Conservation (phyloP, 1,139 yeast species). For the Geotrichum aggregatum region DNA sequence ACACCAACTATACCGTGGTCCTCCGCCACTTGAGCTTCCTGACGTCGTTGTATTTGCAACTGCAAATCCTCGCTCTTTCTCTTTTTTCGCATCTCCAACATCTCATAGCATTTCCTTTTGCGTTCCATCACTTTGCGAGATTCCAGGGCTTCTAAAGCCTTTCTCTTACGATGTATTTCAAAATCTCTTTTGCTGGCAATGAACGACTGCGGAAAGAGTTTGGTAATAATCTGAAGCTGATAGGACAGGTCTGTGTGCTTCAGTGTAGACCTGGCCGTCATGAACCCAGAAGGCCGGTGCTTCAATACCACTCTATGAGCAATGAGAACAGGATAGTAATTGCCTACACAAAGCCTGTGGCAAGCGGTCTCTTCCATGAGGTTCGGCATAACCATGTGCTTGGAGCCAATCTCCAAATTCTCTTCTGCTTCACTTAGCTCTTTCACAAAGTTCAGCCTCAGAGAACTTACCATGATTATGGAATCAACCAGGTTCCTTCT, state of each 20-base stretch:
- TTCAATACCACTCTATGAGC: slow-evolving; percentile 8
- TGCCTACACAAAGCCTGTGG: slow-evolving; percentile 1
- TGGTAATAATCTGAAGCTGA: slow-evolving; percentile 2
- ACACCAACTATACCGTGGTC: background rate
- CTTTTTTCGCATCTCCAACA: background rate
- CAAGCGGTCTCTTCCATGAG: background rate
- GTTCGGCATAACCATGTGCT: slow-evolving; percentile 7
- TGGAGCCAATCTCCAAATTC: slow-evolving; percentile 2
- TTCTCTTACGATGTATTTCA: background rate
- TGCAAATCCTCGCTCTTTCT: background rate
- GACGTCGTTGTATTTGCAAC: too few species aligned
- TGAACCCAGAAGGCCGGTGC: slow-evolving; percentile 10
- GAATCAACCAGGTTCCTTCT: slow-evolving; percentile 3
- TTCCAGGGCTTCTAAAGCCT: background rate
- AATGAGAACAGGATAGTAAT: slow-evolving; percentile 10
- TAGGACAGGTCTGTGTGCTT: background rate
- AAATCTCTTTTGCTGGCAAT: background rate
- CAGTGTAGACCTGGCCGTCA: slow-evolving; percentile 7
- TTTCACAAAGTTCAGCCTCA: slow-evolving; percentile 14
- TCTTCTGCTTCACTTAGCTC: background rate
- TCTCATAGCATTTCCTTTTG: background rate
- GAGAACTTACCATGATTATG: background rate
- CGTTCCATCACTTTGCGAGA: too few species aligned
- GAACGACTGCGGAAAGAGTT: background rate
- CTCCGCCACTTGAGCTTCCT: background rate